phyloP scores from a whole-genome alignment of 805 yeast species.

The Wickerhamiella nectarea region DNA sequence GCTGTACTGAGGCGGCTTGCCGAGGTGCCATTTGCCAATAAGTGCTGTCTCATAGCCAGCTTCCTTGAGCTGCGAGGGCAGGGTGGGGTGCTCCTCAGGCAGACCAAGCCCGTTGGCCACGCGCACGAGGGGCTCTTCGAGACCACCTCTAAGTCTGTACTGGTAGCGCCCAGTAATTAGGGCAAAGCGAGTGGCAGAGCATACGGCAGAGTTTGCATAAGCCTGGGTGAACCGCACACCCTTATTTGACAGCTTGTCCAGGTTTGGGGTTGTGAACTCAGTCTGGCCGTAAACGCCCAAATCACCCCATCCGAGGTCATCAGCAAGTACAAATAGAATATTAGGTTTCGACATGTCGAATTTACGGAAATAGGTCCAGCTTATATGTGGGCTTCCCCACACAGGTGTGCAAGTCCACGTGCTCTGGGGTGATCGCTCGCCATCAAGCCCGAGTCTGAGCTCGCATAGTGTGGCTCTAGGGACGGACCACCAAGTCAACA shows the following conservation, averaged over 20 bases:
- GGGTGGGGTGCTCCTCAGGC: slow-evolving; percentile 15
- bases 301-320: slow-evolving; percentile 50
- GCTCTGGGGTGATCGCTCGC: not conserved
- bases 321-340: slow-evolving; percentile 44
- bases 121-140: slow-evolving; percentile 17
- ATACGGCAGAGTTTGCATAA: slow-evolving; percentile 52
- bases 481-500: not conserved
- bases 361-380: not conserved
- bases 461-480: not conserved
- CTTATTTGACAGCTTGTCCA: slow-evolving; percentile 31
- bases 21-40: slow-evolving; percentile 53
- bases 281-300: slow-evolving; percentile 38
- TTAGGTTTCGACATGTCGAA: slow-evolving; percentile 28
- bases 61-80: slow-evolving; percentile 38
- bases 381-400: not conserved
- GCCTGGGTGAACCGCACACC: slow-evolving; percentile 44
- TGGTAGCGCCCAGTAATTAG: slow-evolving; percentile 47
- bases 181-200: slow-evolving; percentile 53
- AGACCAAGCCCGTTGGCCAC: slow-evolving; percentile 11
- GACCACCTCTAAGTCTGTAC: slow-evolving; percentile 26
- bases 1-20: slow-evolving; percentile 29
- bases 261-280: slow-evolving; percentile 43
- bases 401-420: not conserved
- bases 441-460: too few species aligned
- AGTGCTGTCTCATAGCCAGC: slow-evolving; percentile 38